Base-by-base conservation (phyloP, 192 early-diverging fungal genomes). In the Geranomyces variabilis region DNA sequence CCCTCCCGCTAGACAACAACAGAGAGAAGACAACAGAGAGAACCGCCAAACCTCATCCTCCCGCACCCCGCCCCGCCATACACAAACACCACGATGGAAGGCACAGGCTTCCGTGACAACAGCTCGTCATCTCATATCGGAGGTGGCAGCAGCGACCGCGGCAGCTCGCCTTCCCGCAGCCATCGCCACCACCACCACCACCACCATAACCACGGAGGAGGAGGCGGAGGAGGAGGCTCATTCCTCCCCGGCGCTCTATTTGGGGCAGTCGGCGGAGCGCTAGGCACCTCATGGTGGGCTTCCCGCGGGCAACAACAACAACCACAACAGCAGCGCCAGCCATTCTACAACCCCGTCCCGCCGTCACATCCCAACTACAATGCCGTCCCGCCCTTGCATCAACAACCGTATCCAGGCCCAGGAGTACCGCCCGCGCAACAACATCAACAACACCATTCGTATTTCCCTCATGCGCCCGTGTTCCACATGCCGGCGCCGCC, bases 191-290 rank as follows among this genome's bases (percentile, higher is more conserved):
- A 57, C 36, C 29, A 59, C 43, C 24, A 72, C 26, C 51, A 17
- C 15, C 14, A 47, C 19, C 46, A 47, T 19, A n/a, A n/a, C n/a
- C n/a, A n/a, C n/a, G n/a, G 36, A 7, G 36, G 36, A 3, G 36
- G 36, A 3, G 51, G 51, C 51, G 51, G 51, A 6, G 24, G 29
- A 19, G 24, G 14, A 3, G 19, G 17, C 46, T 67, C 64, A 14
- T 56, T 66, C 21, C 33, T 43, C 33, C 64, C 65, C 12, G 64
- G 64, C 22, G n/a, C 56, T 26, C 17, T 66, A 13, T 34, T 74
- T 19, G 72, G 72, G 10, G 72, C 72, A 14, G 17, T 67, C 14
- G 72, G 72, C 44, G 72, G 72, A 15, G 72, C 65, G 49, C 49
- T 74, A 24, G 63, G 72, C 17, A 22, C 19, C 24, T 74, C 44